Evolutionary conservation across 371 early-diverging fungal species (phyloP).

Genomic region (Mucor indicus): DNA sequence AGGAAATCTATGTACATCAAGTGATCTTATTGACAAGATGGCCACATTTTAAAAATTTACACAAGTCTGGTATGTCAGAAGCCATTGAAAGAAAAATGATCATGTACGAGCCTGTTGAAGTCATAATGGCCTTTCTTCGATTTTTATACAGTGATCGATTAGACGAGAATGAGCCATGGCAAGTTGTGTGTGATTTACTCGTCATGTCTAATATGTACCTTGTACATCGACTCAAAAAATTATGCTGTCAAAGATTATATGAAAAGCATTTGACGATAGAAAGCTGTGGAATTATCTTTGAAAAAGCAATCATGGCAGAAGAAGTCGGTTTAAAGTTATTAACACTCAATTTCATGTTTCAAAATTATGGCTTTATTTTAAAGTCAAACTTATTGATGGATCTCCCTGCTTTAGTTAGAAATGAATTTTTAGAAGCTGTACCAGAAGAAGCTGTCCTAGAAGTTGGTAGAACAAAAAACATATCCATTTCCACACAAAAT

Average conservation of each 20-base stretch:
- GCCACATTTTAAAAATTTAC: constrained; percentile 58
- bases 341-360: constrained; percentile 49
- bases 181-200: constrained; percentile 50
- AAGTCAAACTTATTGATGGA: constrained; percentile 46
- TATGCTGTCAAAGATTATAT: constrained; percentile 52
- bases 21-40: constrained; percentile 63
- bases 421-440: constrained; percentile 41
- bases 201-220: constrained; percentile 59
- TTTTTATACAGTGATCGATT: constrained; percentile 65
- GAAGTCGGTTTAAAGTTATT: constrained; percentile 52
- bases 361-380: constrained; percentile 49
- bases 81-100: constrained; percentile 42
- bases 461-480: constrained; percentile 10
- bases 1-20: constrained; percentile 55
- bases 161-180: constrained; percentile 38
- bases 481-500: too few relatives aligned
- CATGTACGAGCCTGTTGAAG: constrained; percentile 53
- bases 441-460: constrained; percentile 44
- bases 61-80: constrained; percentile 61
- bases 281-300: constrained; percentile 53
- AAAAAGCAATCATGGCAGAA: constrained; percentile 52
- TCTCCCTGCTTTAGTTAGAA: constrained; percentile 24
- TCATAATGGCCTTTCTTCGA: constrained; percentile 53
- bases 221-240: constrained; percentile 53
- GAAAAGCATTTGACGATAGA: constrained; percentile 46